Evolutionary conservation across 805 yeast species (phyloP), one percentile per base, ranked within the genome.

Genomic region (Saccharomycopsis olivae): DNA sequence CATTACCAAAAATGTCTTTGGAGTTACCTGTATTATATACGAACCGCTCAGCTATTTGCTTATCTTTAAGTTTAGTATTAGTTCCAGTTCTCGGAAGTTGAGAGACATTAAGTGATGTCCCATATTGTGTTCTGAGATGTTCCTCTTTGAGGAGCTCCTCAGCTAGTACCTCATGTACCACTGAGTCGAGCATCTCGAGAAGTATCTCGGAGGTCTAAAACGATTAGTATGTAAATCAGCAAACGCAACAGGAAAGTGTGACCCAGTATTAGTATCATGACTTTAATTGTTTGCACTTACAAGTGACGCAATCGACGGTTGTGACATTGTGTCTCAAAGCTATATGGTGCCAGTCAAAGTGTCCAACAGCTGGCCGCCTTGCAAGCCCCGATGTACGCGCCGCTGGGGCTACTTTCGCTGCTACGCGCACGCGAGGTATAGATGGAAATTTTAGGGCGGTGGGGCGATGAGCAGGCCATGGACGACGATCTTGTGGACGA

Each of bases 1-100:
- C 76, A 43, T 69, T 69, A n/a, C 72, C 72, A 52, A 58, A 71
- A 2, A 71, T 65, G 47, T 71, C 77, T 41, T 54, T 56, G 13
- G 39, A 37, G n/a, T 41, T 35, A 10, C 43, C 39, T 5, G 16
- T 35, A 17, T 39, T 39, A 3, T 43, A 35, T 11, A 38, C 27
- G 15, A 43, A 31, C 10, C 47, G 33, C 5, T 39, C 39, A 9
- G 17, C 28, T 14, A 46, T 34, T 14, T 33, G 36, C 23, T 46
- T 46, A 17, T 40, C 38, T 18, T 46, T 43, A 10, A 24, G 17
- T 24, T 41, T 38, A 13, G 9, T n/a, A 24, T 25, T 37, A 32
- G 31, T 14, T 11, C 18, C 29, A 16, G 30, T 41, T 16, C 17
- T 19, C 33, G 38, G 43, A n/a, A 41, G 15, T 23, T 15, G 36